These are phyloP conservation scores for Przewalskia tangutica DNA, from an alignment of 257 asterid genomes.

Conservation along the genomic window DNA sequence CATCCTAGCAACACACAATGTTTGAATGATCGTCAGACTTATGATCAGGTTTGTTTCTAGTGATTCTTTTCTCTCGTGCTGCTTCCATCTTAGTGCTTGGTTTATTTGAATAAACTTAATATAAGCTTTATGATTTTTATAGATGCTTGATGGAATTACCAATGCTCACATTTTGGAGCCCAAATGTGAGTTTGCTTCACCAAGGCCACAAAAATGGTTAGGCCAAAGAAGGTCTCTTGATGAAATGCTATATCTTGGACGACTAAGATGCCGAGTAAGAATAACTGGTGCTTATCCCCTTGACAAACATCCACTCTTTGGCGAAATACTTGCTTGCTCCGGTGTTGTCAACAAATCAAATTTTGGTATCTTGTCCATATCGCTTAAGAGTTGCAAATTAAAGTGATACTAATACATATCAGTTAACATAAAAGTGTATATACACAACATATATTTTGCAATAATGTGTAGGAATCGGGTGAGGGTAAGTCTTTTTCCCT, in stretches of 20 bases:
- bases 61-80: neutral
- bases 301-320: neutral
- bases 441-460: neutral
- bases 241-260: neutral
- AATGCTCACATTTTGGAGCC: conserved; percentile 9
- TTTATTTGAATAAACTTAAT: neutral
- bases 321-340: neutral
- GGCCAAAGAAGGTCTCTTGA: conserved; percentile 8
- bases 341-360: neutral
- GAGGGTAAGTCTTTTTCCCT: neutral
- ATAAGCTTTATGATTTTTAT: neutral
- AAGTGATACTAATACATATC: neutral
- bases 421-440: no score
- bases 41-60: conserved; percentile 6
- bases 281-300: neutral
- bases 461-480: neutral
- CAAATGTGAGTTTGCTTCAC: conserved; percentile 3
- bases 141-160: neutral
- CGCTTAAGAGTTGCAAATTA: neutral
- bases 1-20: neutral
- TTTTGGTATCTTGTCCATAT: neutral
- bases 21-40: neutral
- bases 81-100: neutral
- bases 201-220: neutral
- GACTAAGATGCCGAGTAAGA: conserved; percentile 15